phyloP scores from a whole-genome alignment of 208 protist species.

The Herpetomonas tarakana region DNA sequence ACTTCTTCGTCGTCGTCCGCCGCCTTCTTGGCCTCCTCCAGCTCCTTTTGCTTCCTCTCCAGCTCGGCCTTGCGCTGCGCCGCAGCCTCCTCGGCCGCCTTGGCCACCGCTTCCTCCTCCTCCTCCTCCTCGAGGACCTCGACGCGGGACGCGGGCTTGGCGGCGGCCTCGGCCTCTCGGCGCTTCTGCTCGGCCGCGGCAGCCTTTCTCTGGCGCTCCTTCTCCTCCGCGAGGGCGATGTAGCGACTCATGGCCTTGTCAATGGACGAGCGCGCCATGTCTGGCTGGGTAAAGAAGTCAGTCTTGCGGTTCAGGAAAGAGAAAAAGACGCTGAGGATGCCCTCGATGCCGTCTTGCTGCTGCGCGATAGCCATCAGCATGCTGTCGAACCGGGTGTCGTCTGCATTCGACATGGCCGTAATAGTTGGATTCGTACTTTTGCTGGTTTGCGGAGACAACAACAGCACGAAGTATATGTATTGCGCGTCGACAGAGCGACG shows the following conservation, averaged over 20 bases:
- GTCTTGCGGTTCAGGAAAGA: conserved; percentile 91
- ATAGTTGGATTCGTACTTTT: neutral
- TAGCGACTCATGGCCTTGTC: conserved; percentile 57
- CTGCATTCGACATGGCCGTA: conserved; percentile 6
- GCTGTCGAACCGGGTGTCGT: conserved; percentile 73
- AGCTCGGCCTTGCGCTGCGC: conserved; percentile 28
- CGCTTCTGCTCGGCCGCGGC: conserved; percentile 32
- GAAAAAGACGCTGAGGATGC: conserved; percentile 91
- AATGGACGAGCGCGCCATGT: conserved; percentile 48
- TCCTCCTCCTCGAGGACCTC: conserved; percentile 66
- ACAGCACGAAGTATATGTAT: no score
- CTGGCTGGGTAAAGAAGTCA: conserved; percentile 91
- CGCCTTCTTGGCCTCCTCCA: conserved; percentile 23
- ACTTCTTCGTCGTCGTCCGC: conserved; percentile 38
- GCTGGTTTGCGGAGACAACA: neutral
- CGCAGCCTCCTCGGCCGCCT: conserved; percentile 34
- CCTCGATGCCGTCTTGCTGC: conserved; percentile 87
- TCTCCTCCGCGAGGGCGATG: conserved; percentile 50
- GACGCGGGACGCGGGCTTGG: conserved; percentile 26
- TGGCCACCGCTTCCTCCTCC: conserved; percentile 28
- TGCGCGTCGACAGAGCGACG: no score
- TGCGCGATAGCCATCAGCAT: conserved; percentile 92
- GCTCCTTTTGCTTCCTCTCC: conserved; percentile 27
- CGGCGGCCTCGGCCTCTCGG: conserved; percentile 8
- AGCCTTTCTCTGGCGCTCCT: conserved; percentile 23